A percentile compares a stretch with the other conserved stretches of the same genome.
phyloP scores from a whole-genome alignment of 352 stramenopile genomes.

The Phytophthora hibernalis region DNA sequence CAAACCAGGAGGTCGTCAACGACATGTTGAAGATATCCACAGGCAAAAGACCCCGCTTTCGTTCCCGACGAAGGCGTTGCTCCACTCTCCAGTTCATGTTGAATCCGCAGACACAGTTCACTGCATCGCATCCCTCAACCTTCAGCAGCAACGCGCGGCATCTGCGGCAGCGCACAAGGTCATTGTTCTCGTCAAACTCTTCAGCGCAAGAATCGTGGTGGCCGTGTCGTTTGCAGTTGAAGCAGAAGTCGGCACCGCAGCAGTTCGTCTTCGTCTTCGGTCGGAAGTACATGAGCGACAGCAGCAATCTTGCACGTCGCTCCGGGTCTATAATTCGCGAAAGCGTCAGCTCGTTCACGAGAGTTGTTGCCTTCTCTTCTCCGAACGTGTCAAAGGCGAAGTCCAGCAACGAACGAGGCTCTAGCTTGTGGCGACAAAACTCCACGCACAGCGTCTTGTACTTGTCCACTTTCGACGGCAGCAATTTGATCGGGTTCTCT shows the following conservation, averaged over 20 bases:
- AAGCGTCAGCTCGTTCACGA: constrained; percentile 26
- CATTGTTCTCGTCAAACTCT: constrained; percentile 30
- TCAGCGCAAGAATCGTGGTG: constrained; percentile 42
- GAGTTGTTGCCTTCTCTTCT: constrained; percentile 14
- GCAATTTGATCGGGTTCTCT: constrained; percentile 2
- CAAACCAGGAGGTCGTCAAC: constrained; percentile 19
- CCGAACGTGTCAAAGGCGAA: constrained; percentile 30
- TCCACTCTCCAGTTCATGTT: constrained; percentile 50
- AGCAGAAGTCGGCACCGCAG: constrained; percentile 53
- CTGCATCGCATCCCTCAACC: constrained; percentile 55
- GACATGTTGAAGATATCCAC: constrained; percentile 42
- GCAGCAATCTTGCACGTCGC: constrained; percentile 46
- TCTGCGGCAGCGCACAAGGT: constrained; percentile 48
- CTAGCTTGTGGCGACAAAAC: constrained; percentile 34
- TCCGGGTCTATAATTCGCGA: constrained; percentile 45
- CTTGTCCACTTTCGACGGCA: constrained; percentile 18
- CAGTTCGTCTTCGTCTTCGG: constrained; percentile 44
- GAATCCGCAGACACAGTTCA: constrained; percentile 57
- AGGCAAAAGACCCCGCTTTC: constrained; percentile 29
- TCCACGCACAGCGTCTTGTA: constrained; percentile 23
- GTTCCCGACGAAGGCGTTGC: constrained; percentile 14
- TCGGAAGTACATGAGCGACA: constrained; percentile 44
- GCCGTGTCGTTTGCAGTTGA: constrained; percentile 54
- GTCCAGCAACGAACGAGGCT: constrained; percentile 27
- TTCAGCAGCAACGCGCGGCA: constrained; percentile 58